Conservation (phyloP, 2,329 filamentous ascomycete species). For the Aureobasidium subglaciale region DNA sequence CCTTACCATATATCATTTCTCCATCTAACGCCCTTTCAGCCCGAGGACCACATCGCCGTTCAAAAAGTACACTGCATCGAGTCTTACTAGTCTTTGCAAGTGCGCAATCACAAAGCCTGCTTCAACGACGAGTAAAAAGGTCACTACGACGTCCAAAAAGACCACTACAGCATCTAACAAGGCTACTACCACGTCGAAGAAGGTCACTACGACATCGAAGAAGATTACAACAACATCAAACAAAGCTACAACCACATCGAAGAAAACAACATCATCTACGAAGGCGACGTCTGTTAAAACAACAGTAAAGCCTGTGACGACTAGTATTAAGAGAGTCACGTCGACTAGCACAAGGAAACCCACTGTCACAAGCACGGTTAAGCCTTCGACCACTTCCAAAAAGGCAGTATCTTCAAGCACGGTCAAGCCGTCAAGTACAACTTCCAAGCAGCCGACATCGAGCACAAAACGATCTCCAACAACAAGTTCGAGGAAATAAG, state of each 20-base stretch:
- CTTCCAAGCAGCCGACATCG: not conserved
- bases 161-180: not conserved
- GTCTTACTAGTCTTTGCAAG: not conserved
- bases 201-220: not conserved
- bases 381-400: not conserved
- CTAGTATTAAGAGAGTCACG: not conserved
- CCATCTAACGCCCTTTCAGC: not conserved
- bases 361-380: not conserved
- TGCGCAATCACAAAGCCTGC: not conserved
- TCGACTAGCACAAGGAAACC: not conserved
- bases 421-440: not conserved
- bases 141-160: not conserved
- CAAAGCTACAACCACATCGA: not conserved
- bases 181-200: not conserved
- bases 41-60: slow-evolving; percentile 2
- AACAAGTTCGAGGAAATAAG: not conserved
- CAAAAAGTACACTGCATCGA: not conserved
- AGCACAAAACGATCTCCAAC: not conserved
- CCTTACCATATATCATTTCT: no score
- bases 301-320: not conserved
- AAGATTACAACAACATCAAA: not conserved
- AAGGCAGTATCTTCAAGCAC: not conserved
- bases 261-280: not conserved
- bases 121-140: not conserved
- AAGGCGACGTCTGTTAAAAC: not conserved